These are phyloP conservation scores for Haplosporangium sp. DNA, from an alignment of 371 early-diverging fungal genomes.

Conservation along the genomic window DNA sequence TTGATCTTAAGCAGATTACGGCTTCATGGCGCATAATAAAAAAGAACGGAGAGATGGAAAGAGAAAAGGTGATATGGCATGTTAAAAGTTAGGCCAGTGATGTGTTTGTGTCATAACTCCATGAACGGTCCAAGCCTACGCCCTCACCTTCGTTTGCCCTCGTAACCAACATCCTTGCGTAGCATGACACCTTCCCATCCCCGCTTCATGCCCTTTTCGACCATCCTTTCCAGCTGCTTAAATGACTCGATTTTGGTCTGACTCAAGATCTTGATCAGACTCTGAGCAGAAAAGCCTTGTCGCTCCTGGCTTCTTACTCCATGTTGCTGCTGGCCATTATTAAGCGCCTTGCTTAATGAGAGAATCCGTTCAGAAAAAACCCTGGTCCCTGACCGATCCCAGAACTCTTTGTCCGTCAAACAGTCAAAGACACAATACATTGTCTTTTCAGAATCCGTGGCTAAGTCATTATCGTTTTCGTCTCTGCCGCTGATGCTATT, in stretches of 20 bases:
- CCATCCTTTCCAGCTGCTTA: conserved; percentile 52
- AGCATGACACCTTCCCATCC: conserved; percentile 74
- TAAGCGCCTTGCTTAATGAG: conserved; percentile 20
- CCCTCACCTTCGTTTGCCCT: conserved; percentile 66
- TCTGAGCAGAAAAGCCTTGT: background rate
- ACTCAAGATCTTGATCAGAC: conserved; percentile 48
- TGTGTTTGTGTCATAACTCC: background rate
- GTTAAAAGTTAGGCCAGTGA: background rate
- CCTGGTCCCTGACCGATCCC: conserved; percentile 33
- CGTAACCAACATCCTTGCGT: conserved; percentile 62
- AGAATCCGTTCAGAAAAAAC: conserved; percentile 55
- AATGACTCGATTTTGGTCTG: conserved; percentile 51
- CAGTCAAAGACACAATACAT: conserved; percentile 68
- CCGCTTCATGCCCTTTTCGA: conserved; percentile 36
- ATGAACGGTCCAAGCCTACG: too few species aligned
- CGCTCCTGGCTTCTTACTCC: background rate
- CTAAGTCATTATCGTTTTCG: too few species aligned
- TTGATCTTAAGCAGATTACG: conserved; percentile 67
- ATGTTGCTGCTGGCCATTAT: background rate
- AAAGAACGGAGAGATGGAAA: background rate
- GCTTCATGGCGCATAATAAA: conserved; percentile 26
- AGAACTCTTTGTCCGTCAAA: conserved; percentile 56
- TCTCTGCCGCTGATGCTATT: background rate
- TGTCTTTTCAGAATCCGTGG: conserved; percentile 24
- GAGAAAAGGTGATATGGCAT: background rate